A percentile compares a stretch with the other conserved stretches of the same genome.
These are phyloP conservation scores for Fragaria vesca DNA, from an alignment of 306 rosid species.

Conservation along the genomic window DNA sequence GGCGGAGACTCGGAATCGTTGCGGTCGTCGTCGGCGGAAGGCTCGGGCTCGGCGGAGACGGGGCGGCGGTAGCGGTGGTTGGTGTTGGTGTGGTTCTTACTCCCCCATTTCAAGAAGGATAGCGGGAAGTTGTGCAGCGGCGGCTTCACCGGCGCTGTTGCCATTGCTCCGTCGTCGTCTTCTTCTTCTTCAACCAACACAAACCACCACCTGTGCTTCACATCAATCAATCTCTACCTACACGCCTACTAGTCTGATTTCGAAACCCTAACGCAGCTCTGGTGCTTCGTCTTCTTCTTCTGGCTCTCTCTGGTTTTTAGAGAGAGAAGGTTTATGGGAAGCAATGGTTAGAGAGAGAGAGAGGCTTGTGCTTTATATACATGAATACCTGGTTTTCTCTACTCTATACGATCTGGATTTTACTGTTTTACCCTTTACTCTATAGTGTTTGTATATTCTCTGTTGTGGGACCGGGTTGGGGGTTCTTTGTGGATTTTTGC, in stretches of 20 bases:
- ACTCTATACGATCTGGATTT: neutral
- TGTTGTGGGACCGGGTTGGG: neutral
- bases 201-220: neutral
- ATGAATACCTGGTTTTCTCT: neutral
- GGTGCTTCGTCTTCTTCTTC: neutral
- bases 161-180: conserved; percentile 44
- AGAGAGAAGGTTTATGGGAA: neutral
- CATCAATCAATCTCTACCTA: neutral
- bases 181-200: neutral
- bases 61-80: conserved; percentile 60
- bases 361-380: neutral
- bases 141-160: conserved; percentile 83
- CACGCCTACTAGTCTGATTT: neutral
- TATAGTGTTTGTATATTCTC: neutral
- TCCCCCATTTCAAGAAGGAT: conserved; percentile 81
- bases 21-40: conserved; percentile 27
- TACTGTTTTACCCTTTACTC: neutral
- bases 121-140: conserved; percentile 91
- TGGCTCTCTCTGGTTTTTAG: neutral
- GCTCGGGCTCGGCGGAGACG: conserved; percentile 40
- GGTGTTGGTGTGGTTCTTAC: conserved; percentile 54
- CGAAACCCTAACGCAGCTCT: neutral
- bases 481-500: neutral
- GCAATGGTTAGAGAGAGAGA: neutral
- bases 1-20: conserved; percentile 25